Percentiles rank a stretch among this genome's conserved stretches.
Conservation (phyloP, 345 rosid species). For the Cardamine chenopodiifolia region DNA sequence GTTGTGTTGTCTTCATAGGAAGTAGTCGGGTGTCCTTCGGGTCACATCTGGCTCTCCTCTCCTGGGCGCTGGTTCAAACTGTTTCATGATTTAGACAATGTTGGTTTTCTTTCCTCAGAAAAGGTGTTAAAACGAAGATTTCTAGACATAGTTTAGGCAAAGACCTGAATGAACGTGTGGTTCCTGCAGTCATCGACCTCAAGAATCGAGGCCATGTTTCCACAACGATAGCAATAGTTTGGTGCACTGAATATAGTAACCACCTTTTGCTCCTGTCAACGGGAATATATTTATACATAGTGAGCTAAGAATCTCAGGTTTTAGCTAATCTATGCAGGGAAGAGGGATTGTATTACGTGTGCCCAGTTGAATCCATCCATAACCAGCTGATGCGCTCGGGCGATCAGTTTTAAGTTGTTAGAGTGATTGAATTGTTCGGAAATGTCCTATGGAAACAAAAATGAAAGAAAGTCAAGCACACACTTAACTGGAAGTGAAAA, state of each 20-base stretch:
- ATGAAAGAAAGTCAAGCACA: conserved; percentile 14
- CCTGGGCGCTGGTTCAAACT: conserved; percentile 99
- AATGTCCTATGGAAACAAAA: conserved; percentile 62
- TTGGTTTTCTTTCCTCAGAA: conserved; percentile 2
- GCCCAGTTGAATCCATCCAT: conserved; percentile 99
- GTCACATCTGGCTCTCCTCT: conserved; percentile 99
- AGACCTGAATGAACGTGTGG: conserved; percentile 96
- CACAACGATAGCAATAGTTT: conserved; percentile 97
- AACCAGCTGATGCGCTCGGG: conserved; percentile 97
- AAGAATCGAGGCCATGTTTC: conserved; percentile 98
- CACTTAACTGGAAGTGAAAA: background rate
- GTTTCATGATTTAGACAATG: conserved; percentile 31
- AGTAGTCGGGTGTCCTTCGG: conserved; percentile 94
- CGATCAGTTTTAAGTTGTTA: conserved; percentile 85
- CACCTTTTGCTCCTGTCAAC: conserved; percentile 94
- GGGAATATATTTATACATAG: conserved; percentile 14
- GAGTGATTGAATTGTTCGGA: conserved; percentile 96
- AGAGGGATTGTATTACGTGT: conserved; percentile 57
- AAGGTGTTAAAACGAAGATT: background rate
- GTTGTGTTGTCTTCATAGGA: conserved; percentile 52
- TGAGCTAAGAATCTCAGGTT: conserved; percentile 14
- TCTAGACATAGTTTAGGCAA: conserved; percentile 14
- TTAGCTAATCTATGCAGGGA: background rate
- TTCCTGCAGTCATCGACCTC: conserved; percentile 94
- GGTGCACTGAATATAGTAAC: conserved; percentile 98